These are phyloP conservation scores for Fusarium coffeatum DNA, from an alignment of 2,329 filamentous ascomycete genomes.

Conservation along the genomic window DNA sequence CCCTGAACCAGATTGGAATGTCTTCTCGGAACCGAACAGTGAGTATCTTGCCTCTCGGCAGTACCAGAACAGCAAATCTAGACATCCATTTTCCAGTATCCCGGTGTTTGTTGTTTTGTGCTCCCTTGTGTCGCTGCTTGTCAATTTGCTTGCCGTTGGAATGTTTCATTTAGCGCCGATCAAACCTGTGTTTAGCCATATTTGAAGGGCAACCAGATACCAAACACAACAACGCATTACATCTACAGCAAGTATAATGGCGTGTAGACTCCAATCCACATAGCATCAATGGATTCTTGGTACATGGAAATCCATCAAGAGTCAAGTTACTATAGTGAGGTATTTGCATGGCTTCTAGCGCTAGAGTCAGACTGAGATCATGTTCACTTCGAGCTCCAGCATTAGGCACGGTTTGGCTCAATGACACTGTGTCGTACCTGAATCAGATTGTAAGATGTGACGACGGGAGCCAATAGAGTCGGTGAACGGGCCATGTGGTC, in stretches of 20 bases:
- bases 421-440: not conserved
- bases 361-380: not conserved
- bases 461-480: constrained; percentile 35
- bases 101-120: not conserved
- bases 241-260: not conserved
- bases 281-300: not conserved
- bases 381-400: not conserved
- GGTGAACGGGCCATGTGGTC: constrained; percentile 42
- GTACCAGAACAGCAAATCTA: not conserved
- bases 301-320: not conserved
- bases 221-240: not conserved
- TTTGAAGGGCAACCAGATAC: not conserved
- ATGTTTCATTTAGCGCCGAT: not conserved
- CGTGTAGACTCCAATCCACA: not conserved
- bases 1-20: not conserved
- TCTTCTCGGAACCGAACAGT: not conserved
- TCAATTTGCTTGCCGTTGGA: not conserved
- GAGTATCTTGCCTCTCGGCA: not conserved
- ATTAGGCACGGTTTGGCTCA: not conserved
- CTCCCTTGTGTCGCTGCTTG: not conserved
- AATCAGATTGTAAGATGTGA: constrained; percentile 3
- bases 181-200: not conserved
- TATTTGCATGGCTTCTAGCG: not conserved
- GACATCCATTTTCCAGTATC: not conserved
- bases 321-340: too few relatives aligned